Percentiles rank a stretch among this genome's conserved stretches.
These are phyloP conservation scores for Fusarium duplospermum DNA, from an alignment of 2,329 filamentous ascomycete species.

Conservation along the genomic window DNA sequence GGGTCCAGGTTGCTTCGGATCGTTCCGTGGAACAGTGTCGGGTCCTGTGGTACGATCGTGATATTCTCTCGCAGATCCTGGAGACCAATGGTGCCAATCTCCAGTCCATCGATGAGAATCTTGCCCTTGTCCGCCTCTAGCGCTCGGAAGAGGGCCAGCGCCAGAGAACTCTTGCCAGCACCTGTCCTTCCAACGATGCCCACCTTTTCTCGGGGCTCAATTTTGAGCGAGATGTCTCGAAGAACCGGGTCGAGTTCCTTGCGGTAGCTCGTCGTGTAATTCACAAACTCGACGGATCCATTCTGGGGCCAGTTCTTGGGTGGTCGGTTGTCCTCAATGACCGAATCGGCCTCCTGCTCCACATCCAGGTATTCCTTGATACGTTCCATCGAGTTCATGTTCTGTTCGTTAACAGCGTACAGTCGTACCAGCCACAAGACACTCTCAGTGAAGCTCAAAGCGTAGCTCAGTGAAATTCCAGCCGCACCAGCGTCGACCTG, in stretches of 20 bases:
- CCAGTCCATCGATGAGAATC: constrained; percentile 91
- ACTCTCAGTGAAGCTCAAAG: constrained; percentile 96
- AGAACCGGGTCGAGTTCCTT: constrained; percentile 89
- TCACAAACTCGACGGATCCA: constrained; percentile 87
- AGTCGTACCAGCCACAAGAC: constrained; percentile 95
- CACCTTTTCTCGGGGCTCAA: constrained; percentile 88
- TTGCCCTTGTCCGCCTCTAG: constrained; percentile 91
- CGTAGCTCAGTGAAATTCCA: constrained; percentile 93
- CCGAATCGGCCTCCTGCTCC: constrained; percentile 86
- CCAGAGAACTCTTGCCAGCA: constrained; percentile 95
- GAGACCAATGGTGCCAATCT: constrained; percentile 90
- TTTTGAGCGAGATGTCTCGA: constrained; percentile 85
- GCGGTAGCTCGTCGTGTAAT: constrained; percentile 91
- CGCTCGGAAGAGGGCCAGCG: constrained; percentile 91
- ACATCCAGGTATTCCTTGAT: constrained; percentile 98
- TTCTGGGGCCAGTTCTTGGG: constrained; percentile 84
- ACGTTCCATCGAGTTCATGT: constrained; percentile 99
- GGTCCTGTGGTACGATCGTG: constrained; percentile 98
- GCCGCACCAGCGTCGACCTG: constrained; percentile 90
- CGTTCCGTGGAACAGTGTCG: constrained; percentile 92
- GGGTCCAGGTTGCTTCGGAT: constrained; percentile 94
- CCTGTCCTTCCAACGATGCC: constrained; percentile 96
- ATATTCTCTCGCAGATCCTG: constrained; percentile 92
- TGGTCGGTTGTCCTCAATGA: constrained; percentile 83
- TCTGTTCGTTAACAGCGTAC: constrained; percentile 96